Evolutionary conservation across 768 basidiomycete genomes (phyloP), one percentile per base, ranked within the genome.

Genomic region (Suillus luteus): DNA sequence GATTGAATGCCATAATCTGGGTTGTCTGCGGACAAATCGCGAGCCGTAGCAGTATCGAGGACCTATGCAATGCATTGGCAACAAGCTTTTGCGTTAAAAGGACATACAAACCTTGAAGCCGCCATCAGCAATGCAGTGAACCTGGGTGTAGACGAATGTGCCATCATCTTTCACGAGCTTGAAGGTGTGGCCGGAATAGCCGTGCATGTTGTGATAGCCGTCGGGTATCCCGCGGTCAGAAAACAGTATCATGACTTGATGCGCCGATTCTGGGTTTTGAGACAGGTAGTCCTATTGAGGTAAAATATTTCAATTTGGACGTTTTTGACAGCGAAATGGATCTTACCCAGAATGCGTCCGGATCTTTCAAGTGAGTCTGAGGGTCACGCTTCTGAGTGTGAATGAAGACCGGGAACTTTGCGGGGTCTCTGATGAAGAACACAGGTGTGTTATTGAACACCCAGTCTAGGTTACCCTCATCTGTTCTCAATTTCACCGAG

Each of bases 201-300:
- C 96, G 78, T 98, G 93, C 87, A 87, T 82, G 65, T 88, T 81
- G 77, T 92, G 88, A 80, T 80, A 95, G n/a, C 86, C 95, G 77
- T 88, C 89, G 65, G 96, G 96, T 62, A 94, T 97, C 55, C 93
- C 90, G 71, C 96, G 92, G 78, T 98, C 96, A n/a, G 92, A 92
- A 81, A 97, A 90, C 64, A 93, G 83, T 75, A 96, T 96, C 85
- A 92, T 83, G 70, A 93, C 80, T 78, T 94, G 92, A 76, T 94
- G 92, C 64, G 91, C 92, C 22, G 93, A 91, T 79, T 95, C 92
- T 11, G 92, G 91, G 79, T 93, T 93, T 75, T 92, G 88, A 37
- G 86, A 84, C 63, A 96, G 85, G 73, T 93, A 96, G 76, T 96
- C 95, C 92, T 93, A 73, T 31, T 67, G 59, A 69, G 72, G 57